These are phyloP conservation scores for Rhizopogon parksii DNA, from an alignment of 1,284 basidiomycete genomes.

Conservation along the genomic window DNA sequence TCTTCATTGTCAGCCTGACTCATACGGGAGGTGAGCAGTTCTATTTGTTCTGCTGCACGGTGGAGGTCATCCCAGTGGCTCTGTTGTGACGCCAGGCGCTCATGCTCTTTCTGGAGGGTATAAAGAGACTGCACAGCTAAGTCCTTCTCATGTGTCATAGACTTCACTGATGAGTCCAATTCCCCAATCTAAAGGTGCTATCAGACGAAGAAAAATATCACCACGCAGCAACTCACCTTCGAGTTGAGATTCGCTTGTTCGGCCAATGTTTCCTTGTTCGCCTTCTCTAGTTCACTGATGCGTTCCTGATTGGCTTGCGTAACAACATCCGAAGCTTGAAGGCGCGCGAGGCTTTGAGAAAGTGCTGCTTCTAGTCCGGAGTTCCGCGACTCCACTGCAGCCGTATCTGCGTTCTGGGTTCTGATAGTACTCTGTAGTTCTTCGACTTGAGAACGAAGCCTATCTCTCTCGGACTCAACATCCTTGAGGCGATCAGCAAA, in stretches of 20 bases:
- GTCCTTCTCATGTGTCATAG: conserved; percentile 57
- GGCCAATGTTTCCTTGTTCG: conserved; percentile 40
- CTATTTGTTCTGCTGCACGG: conserved; percentile 61
- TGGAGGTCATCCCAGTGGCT: conserved; percentile 66
- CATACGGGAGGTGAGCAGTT: conserved; percentile 52
- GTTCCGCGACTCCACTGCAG: conserved; percentile 47
- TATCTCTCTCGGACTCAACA: conserved; percentile 60
- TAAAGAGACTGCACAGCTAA: conserved; percentile 42
- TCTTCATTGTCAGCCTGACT: conserved; percentile 65
- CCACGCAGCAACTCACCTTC: conserved; percentile 40
- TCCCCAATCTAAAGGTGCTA: conserved; percentile 43
- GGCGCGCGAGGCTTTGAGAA: conserved; percentile 56
- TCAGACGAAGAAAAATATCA: conserved; percentile 4
- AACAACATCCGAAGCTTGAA: conserved; percentile 64
- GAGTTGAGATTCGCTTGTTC: conserved; percentile 52
- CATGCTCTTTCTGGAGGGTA: conserved; percentile 51
- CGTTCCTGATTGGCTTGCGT: conserved; percentile 52
- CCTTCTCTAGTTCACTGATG: conserved; percentile 54
- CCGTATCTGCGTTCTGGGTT: conserved; percentile 40
- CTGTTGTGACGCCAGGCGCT: conserved; percentile 53
- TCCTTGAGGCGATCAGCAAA: conserved; percentile 51
- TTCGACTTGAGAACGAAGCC: conserved; percentile 46
- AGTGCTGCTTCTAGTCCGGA: conserved; percentile 63
- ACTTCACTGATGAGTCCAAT: conserved; percentile 50
- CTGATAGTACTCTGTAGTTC: conserved; percentile 42